Base-by-base conservation (phyloP, 73 alveolate genomes). In the Halteria grandinella region DNA sequence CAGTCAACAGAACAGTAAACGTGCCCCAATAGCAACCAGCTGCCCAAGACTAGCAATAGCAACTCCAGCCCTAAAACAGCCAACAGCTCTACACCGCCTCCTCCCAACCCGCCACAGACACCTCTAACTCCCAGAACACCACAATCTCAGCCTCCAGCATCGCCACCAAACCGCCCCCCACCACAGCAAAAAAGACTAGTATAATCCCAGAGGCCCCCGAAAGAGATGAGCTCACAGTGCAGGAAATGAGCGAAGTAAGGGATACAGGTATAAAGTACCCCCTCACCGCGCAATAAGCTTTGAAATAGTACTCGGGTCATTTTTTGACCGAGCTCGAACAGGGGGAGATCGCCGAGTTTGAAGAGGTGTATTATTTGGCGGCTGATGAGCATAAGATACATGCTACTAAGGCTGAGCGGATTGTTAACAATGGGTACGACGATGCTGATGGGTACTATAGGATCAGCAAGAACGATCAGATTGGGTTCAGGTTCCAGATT, bases 391-490 rank as follows among this genome's bases (percentile, higher is more conserved):
- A 24, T 20, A 70, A 70, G 49, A 24, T 32, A 14, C 2, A 49
- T 1, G 83, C 83, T 11, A 41, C 83, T 0, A 70, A 70, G 33
- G 57, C 55, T 25, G 71, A 69, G 40, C 33, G 74, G 58, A 14
- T 53, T 29, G 41, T 34, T 5, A 79, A 70, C 57, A 55, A 75
- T 57, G 87, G 87, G 17, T 75, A 34, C 63, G 89, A 89, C 71
- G 98, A 92, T 58, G 77, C 63, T 53, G 93, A 84, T 36, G 95
- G 94, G 37, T 78, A 89, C 64, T 92, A 92, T 69, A 64, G 75
- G 72, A 55, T 92, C 27, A 32, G 45, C 28, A 89, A 71, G 52
- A 96, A 93, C 54, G 86, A 79, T 73, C 96, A 92, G 66, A 43
- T 92, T 45, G 85, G 82, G 52, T 92, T 89, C 63, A 44, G 98